Evolutionary conservation across 1,284 basidiomycete species (phyloP).

Genomic region (Ganoderma resinaceum): DNA sequence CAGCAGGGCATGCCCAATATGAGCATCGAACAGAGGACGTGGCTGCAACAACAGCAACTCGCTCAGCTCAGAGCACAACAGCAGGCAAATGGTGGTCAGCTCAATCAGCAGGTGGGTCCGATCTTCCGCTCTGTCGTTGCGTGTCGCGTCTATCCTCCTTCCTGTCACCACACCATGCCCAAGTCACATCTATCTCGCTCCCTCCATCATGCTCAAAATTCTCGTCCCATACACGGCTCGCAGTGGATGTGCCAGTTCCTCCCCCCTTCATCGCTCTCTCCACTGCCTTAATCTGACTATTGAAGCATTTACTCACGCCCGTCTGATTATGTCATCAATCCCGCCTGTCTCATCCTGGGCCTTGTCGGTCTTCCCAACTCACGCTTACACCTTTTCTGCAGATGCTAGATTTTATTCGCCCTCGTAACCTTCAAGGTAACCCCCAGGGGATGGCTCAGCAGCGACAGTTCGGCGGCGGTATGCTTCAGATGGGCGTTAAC

Average conservation of each 20-base stretch:
- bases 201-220: background rate
- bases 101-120: constrained; percentile 28
- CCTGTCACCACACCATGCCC: background rate
- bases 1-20: constrained; percentile 51
- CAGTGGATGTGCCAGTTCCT: background rate
- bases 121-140: constrained; percentile 17
- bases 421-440: constrained; percentile 12
- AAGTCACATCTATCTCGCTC: background rate
- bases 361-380: constrained; percentile 10
- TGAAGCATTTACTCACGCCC: constrained; percentile 33
- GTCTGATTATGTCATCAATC: constrained; percentile 35
- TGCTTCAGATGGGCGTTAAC: constrained; percentile 25
- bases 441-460: constrained; percentile 22
- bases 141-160: constrained; percentile 6
- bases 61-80: constrained; percentile 33
- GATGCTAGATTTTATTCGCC: constrained; percentile 28
- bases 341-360: constrained; percentile 19
- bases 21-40: constrained; percentile 56
- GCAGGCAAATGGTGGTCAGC: constrained; percentile 13
- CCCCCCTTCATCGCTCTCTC: constrained; percentile 28
- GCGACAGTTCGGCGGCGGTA: constrained; percentile 20
- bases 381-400: constrained; percentile 8
- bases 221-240: background rate
- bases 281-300: constrained; percentile 32
- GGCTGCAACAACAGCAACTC: constrained; percentile 56